phyloP scores from a whole-genome alignment of 345 rosid genomes.

The Sisymbrium altissimum region DNA sequence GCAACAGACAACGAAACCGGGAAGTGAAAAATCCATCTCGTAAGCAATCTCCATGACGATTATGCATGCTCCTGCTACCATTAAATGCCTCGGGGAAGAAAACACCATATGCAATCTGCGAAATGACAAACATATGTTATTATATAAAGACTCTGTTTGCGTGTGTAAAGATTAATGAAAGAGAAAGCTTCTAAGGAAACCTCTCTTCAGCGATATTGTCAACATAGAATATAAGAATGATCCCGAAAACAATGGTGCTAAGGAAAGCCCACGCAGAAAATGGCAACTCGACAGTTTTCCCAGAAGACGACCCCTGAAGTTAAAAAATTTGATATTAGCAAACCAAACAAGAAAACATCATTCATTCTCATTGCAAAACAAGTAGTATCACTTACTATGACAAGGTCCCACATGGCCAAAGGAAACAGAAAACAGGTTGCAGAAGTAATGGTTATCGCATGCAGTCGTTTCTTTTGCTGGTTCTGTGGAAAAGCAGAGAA shows the following conservation, averaged over 20 bases:
- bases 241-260: slow-evolving; percentile 74
- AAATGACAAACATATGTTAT: background rate
- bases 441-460: slow-evolving; percentile 82
- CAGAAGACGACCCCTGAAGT: slow-evolving; percentile 73
- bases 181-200: slow-evolving; percentile 35
- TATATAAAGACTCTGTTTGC: background rate
- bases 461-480: slow-evolving; percentile 85
- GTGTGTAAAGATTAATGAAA: background rate
- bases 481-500: slow-evolving; percentile 43
- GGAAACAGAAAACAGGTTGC: slow-evolving; percentile 95
- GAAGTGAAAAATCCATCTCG: slow-evolving; percentile 80
- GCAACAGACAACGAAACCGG: slow-evolving; percentile 77
- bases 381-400: slow-evolving; percentile 57
- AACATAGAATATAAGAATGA: slow-evolving; percentile 79
- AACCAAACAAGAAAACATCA: slow-evolving; percentile 1
- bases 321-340: slow-evolving; percentile 17
- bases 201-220: slow-evolving; percentile 96
- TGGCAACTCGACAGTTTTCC: slow-evolving; percentile 47
- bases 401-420: slow-evolving; percentile 96
- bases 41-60: slow-evolving; percentile 72
- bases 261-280: slow-evolving; percentile 90
- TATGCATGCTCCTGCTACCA: slow-evolving; percentile 87
- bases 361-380: background rate
- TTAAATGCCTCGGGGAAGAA: slow-evolving; percentile 94
- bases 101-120: slow-evolving; percentile 95